Conservation (phyloP, 352 stramenopile genomes). For the Globisporangium nodosum region DNA sequence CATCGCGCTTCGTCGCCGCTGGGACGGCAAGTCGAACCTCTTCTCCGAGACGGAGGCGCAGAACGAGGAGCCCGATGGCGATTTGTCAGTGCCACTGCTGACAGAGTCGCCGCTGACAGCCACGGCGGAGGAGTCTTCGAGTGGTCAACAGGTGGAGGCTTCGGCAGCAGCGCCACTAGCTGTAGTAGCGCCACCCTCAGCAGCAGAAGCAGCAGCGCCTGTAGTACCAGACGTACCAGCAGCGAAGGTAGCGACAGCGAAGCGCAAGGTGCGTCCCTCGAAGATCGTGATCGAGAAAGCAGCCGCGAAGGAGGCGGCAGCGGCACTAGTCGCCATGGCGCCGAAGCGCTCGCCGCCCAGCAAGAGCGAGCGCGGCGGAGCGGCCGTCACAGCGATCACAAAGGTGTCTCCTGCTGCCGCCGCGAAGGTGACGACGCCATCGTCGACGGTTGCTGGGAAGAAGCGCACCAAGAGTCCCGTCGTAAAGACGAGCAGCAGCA, state of each 20-base stretch:
- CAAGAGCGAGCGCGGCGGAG: constrained; percentile 2
- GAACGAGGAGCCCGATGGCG: background rate
- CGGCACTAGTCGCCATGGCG: background rate
- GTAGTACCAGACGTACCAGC: background rate
- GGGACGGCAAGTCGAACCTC: constrained; percentile 13
- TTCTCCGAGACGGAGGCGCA: constrained; percentile 8
- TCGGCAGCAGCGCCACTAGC: background rate
- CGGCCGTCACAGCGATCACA: background rate
- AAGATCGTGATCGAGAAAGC: constrained; percentile 6
- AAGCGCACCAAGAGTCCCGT: constrained; percentile 11
- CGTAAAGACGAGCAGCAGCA: background rate
- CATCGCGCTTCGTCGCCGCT: constrained; percentile 6
- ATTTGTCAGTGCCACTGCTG: constrained; percentile 4
- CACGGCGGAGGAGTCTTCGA: background rate
- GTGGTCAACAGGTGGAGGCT: too few relatives aligned
- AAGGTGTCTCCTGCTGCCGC: background rate
- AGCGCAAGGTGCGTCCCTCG: constrained; percentile 1
- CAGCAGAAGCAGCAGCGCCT: background rate
- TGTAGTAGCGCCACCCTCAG: background rate
- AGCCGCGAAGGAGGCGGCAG: too few relatives aligned
- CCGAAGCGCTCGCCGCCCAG: constrained; percentile 1
- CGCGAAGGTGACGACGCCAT: background rate
- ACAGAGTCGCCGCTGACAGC: background rate
- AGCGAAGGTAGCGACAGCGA: background rate
- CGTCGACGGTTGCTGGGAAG: constrained; percentile 4